A percentile compares a stretch with the other conserved stretches of the same genome.
Conservation (phyloP, 768 basidiomycete species). For the Boletus huronensis region DNA sequence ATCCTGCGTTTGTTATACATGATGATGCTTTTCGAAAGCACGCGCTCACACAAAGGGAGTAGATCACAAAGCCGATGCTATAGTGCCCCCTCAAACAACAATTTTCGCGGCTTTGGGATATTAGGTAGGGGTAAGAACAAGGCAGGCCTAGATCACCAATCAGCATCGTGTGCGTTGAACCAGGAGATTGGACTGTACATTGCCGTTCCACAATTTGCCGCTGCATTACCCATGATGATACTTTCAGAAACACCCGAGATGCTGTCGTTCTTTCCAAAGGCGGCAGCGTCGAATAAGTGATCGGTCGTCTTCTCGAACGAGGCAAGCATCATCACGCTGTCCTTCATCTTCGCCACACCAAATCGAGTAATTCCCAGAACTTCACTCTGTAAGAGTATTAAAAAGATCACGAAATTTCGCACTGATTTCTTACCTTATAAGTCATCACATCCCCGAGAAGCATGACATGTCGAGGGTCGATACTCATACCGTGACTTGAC, state of each 20-base stretch:
- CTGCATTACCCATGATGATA: conserved; percentile 98
- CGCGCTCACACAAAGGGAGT: no score
- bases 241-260: conserved; percentile 98
- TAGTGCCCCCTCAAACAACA: conserved; percentile 36
- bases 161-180: neutral
- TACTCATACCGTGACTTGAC: conserved; percentile 96
- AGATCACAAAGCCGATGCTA: neutral
- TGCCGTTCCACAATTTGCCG: conserved; percentile 90
- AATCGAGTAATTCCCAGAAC: conserved; percentile 98
- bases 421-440: conserved; percentile 66
- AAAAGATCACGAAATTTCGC: neutral
- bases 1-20: neutral
- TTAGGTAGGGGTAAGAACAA: conserved; percentile 29
- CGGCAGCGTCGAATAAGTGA: conserved; percentile 96
- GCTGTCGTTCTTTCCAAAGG: conserved; percentile 91
- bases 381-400: conserved; percentile 64
- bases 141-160: conserved; percentile 32
- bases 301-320: conserved; percentile 99
- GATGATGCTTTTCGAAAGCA: neutral
- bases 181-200: conserved; percentile 54
- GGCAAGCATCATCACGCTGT: conserved; percentile 97
- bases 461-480: conserved; percentile 99
- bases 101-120: conserved; percentile 34
- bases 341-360: conserved; percentile 99
- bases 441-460: conserved; percentile 97